Base-by-base conservation (phyloP, 768 basidiomycete species). In the Pulveroboletus sp. region DNA sequence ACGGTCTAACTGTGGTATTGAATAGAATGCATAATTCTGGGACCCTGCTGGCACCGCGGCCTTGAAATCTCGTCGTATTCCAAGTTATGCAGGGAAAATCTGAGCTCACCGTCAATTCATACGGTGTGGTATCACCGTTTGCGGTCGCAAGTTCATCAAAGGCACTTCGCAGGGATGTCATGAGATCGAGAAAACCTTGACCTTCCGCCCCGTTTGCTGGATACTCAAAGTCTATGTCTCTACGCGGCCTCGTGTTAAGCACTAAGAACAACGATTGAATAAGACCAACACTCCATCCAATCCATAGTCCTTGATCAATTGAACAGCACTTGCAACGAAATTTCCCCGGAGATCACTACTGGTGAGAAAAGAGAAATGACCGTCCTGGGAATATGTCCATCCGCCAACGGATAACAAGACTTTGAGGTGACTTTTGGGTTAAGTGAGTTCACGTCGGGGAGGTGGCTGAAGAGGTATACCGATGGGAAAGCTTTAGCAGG, bases 221-320 rank as follows among this genome's bases (percentile, higher is more conserved):
- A 59, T 85, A 91, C 67, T 93, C 89, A 66, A 83, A 91, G 66
- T 92, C 89, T 42, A 88, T 65, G 54, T 88, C 85, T 61, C 83
- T 83, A 38, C 10, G 14, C 0, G n/a, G 6, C 0, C n/a, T n/a
- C 30, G 15, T 18, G 43, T 50, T 5, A 21, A 31, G 11, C 3
- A 36, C 15, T 2, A 24, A 43, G 12, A 31, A n/a, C 1, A 31
- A 26, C 2, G 15, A 26, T 9, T 6, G 12, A 14, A 33, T 3
- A 8, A 11, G 14, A 64, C 79, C 47, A 56, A 82, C 83, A 88
- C 78, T 46, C 89, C 89, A 58, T 91, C 89, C 44, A 93, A 79
- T 0, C 89, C 89, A 50, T 89, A 86, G 64, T 91, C 82, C 58
- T 84, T 77, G 41, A 86, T 70, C 9, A 89, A 59, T 40, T 76